A percentile compares a stretch with the other conserved stretches of the same genome.
Evolutionary conservation across 352 stramenopile species (phyloP).

Genomic region (Globisporangium lucens): DNA sequence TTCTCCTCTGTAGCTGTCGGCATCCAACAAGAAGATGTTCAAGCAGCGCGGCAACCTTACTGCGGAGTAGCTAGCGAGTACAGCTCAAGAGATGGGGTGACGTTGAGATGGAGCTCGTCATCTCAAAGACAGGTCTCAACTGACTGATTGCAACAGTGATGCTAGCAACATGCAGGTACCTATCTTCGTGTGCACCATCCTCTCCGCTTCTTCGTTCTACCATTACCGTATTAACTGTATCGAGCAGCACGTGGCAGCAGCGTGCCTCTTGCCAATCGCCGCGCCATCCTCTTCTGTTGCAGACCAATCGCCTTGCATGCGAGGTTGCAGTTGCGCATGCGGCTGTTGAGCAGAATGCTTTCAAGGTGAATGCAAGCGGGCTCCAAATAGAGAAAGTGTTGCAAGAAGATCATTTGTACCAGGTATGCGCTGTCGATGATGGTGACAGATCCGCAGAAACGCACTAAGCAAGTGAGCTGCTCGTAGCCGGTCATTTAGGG

Average conservation of each 20-base stretch:
- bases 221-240: neutral
- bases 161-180: neutral
- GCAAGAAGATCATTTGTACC: too few species aligned
- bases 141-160: neutral
- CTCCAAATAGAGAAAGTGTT: neutral
- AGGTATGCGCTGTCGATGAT: too few species aligned
- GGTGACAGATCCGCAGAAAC: too few species aligned
- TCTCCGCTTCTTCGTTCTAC: neutral
- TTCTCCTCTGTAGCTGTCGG: neutral
- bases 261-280: constrained; percentile 13
- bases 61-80: too few species aligned
- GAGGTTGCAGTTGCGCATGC: neutral
- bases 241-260: neutral
- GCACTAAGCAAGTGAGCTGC: neutral
- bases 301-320: neutral
- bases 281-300: neutral
- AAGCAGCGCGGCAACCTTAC: too few species aligned
- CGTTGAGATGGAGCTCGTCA: neutral
- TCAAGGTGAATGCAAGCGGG: neutral
- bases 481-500: neutral
- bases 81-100: too few species aligned
- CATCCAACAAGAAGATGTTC: too few species aligned
- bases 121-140: neutral
- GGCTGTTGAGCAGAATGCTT: too few species aligned
- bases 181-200: neutral